These are phyloP conservation scores for Dacryopinax spathularia DNA, from an alignment of 768 basidiomycete genomes.

Conservation along the genomic window DNA sequence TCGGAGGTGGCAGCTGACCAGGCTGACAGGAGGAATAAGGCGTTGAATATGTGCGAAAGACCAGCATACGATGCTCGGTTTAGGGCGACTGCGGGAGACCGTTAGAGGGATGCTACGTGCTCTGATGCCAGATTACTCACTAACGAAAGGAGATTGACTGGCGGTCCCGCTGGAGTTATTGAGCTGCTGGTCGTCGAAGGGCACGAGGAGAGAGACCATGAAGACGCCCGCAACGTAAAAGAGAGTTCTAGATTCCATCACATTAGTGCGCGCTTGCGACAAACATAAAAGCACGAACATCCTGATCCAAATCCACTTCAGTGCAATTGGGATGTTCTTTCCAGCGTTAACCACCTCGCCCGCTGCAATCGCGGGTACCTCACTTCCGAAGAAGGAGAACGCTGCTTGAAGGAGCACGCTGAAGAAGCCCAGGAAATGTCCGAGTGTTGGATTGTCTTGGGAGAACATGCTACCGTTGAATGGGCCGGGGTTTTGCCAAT, in stretches of 20 bases:
- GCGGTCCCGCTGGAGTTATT: background rate
- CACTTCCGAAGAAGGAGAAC: constrained; percentile 4
- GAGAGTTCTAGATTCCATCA: background rate
- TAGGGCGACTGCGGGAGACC: constrained; percentile 1
- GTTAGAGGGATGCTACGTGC: background rate
- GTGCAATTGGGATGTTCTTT: constrained; percentile 7
- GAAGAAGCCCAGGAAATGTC: constrained; percentile 16
- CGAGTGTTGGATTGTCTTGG: constrained; percentile 13
- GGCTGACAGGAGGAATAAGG: constrained; percentile 1
- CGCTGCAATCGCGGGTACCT: background rate
- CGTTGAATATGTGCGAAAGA: background rate
- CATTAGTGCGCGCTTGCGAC: background rate
- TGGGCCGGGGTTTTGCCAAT: constrained; percentile 13
- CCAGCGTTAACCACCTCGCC: background rate
- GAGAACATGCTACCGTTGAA: constrained; percentile 12
- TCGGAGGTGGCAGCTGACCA: constrained; percentile 7
- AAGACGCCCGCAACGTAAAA: constrained; percentile 6
- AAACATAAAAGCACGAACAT: constrained; percentile 1
- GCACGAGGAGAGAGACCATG: background rate
- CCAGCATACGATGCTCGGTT: background rate
- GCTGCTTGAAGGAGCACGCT: constrained; percentile 22
- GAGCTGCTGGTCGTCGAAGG: background rate
- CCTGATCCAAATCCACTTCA: constrained; percentile 4
- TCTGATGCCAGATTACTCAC: too few species aligned
- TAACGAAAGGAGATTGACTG: background rate